A percentile compares a stretch with the other conserved stretches of the same genome.
phyloP scores from a whole-genome alignment of 2,329 filamentous ascomycete species.

The Botrytis tulipae region DNA sequence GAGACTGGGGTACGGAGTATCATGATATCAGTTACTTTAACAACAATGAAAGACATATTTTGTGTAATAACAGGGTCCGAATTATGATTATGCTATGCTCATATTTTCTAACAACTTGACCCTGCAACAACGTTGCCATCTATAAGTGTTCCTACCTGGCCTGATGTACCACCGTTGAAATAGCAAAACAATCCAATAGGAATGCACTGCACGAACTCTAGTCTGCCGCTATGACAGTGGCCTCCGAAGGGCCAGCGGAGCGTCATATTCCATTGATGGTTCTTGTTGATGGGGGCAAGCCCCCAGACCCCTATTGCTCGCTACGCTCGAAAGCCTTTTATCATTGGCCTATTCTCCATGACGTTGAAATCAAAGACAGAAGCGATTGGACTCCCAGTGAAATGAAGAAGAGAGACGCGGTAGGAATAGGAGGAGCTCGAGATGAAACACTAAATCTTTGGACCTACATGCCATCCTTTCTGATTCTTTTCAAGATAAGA shows the following conservation, averaged over 20 bases:
- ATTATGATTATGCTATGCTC: neutral
- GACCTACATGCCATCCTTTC: neutral
- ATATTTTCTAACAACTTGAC: neutral
- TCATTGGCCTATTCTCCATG: neutral
- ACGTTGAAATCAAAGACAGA: neutral
- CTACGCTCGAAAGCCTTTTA: neutral
- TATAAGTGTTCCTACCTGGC: neutral
- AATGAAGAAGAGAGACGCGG: neutral
- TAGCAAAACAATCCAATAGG: neutral
- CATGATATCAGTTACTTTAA: slow-evolving; percentile 15
- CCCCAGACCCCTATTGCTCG: neutral
- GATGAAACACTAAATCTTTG: neutral
- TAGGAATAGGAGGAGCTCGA: neutral
- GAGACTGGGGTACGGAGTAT: slow-evolving; percentile 23
- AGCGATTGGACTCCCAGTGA: neutral
- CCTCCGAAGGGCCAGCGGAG: neutral
- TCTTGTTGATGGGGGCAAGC: neutral
- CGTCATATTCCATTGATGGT: neutral
- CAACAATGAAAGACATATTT: neutral
- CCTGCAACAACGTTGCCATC: neutral
- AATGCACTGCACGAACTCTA: neutral
- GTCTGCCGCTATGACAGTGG: neutral
- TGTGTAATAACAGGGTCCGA: neutral
- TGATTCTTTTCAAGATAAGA: neutral
- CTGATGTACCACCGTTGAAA: neutral